These are phyloP conservation scores for Aspergillus hiratsukae DNA, from an alignment of 2,329 filamentous ascomycete genomes.

Conservation along the genomic window DNA sequence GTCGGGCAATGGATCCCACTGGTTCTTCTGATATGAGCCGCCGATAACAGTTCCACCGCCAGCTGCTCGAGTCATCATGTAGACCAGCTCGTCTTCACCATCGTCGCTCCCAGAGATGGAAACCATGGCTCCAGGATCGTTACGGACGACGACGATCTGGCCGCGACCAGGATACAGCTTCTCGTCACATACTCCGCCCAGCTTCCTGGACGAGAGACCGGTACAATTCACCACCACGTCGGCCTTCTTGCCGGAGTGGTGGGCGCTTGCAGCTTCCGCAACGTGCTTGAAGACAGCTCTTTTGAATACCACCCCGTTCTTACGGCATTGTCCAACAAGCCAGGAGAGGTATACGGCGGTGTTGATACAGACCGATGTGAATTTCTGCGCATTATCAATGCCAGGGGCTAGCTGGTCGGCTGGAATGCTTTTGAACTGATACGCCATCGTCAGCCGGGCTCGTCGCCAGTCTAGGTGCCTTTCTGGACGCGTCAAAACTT, in stretches of 20 bases:
- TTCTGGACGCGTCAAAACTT: constrained; percentile 16
- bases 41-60: constrained; percentile 80
- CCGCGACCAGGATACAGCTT: constrained; percentile 72
- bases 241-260: constrained; percentile 54
- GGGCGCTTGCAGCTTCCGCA: constrained; percentile 59
- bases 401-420: constrained; percentile 56
- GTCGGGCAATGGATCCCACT: constrained; percentile 76
- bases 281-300: constrained; percentile 66
- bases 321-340: constrained; percentile 74
- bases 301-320: constrained; percentile 64
- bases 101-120: constrained; percentile 69
- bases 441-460: background rate
- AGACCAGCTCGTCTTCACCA: constrained; percentile 65
- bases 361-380: constrained; percentile 88
- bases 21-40: constrained; percentile 75
- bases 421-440: constrained; percentile 59
- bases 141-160: constrained; percentile 78
- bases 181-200: constrained; percentile 77
- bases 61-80: constrained; percentile 74
- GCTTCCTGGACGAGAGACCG: constrained; percentile 66
- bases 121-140: constrained; percentile 68
- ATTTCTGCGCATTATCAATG: constrained; percentile 67
- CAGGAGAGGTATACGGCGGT: constrained; percentile 82
- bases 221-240: constrained; percentile 81
- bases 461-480: background rate